These are phyloP conservation scores for Trichoderma sp. DNA, from an alignment of 2,329 filamentous ascomycete species.

Conservation along the genomic window DNA sequence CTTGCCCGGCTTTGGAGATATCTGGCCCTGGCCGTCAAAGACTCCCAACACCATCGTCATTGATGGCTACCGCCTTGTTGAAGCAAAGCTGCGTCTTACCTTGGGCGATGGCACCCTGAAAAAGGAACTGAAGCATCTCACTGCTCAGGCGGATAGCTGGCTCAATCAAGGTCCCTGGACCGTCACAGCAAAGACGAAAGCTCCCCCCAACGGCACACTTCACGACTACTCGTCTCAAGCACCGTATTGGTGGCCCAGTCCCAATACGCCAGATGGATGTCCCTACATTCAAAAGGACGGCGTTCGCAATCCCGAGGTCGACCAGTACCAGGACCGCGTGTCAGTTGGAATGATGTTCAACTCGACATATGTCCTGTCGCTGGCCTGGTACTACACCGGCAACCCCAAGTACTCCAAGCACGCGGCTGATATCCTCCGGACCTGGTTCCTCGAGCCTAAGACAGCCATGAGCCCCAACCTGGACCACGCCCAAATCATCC, in stretches of 20 bases:
- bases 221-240: constrained; percentile 21
- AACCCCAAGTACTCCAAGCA: constrained; percentile 25
- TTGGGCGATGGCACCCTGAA: background rate
- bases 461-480: constrained; percentile 31
- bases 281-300: constrained; percentile 30
- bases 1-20: background rate
- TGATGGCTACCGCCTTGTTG: constrained; percentile 13
- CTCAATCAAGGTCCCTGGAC: constrained; percentile 29
- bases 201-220: constrained; percentile 19
- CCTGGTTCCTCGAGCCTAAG: constrained; percentile 26
- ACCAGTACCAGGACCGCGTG: constrained; percentile 25
- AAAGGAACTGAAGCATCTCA: constrained; percentile 19
- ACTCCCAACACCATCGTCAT: constrained; percentile 16
- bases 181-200: constrained; percentile 20
- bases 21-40: background rate
- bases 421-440: constrained; percentile 26
- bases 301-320: constrained; percentile 28
- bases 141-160: constrained; percentile 24
- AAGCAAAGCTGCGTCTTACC: constrained; percentile 5
- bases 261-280: constrained; percentile 20
- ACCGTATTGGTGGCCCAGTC: constrained; percentile 20
- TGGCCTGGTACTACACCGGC: constrained; percentile 32
- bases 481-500: constrained; percentile 26
- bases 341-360: constrained; percentile 28
- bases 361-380: constrained; percentile 25